phyloP scores from a whole-genome alignment of 768 basidiomycete genomes.

The Pleurotus tuber-regium region DNA sequence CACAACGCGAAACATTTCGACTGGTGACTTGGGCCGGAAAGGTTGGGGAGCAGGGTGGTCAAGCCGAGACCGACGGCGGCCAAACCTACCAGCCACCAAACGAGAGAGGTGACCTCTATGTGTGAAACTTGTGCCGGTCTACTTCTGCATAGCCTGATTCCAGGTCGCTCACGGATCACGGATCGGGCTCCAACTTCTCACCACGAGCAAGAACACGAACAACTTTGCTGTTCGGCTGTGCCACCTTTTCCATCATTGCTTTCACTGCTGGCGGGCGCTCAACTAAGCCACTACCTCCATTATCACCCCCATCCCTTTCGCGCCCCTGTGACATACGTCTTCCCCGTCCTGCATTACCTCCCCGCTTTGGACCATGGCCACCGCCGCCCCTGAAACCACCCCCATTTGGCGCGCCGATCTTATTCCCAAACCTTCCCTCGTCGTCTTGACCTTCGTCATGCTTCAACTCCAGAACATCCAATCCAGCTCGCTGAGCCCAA shows the following conservation, averaged over 20 bases:
- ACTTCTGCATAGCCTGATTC: neutral
- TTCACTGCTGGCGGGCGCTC: constrained; percentile 76
- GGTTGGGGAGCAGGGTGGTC: neutral
- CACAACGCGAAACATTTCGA: constrained; percentile 1
- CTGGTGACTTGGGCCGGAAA: neutral
- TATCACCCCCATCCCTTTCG: constrained; percentile 13
- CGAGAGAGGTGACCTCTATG: neutral
- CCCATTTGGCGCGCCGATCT: neutral
- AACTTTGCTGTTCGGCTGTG: constrained; percentile 65
- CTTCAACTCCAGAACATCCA: constrained; percentile 55
- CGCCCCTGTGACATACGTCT: constrained; percentile 26
- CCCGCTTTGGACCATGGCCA: neutral
- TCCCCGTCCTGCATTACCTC: constrained; percentile 23
- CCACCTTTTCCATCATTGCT: constrained; percentile 79
- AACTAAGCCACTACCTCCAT: constrained; percentile 44
- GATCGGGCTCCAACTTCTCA: constrained; percentile 71
- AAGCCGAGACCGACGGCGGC: neutral
- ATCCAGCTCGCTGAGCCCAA: constrained; percentile 67
- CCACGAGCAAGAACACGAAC: constrained; percentile 81
- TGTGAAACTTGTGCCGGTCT: neutral
- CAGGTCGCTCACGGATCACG: constrained; percentile 15
- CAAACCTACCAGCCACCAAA: neutral
- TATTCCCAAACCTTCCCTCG: neutral
- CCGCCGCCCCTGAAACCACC: constrained; percentile 3
- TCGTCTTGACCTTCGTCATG: constrained; percentile 15